Evolutionary conservation across 257 asterid species (phyloP).

Genomic region (Gentiana dahurica): DNA sequence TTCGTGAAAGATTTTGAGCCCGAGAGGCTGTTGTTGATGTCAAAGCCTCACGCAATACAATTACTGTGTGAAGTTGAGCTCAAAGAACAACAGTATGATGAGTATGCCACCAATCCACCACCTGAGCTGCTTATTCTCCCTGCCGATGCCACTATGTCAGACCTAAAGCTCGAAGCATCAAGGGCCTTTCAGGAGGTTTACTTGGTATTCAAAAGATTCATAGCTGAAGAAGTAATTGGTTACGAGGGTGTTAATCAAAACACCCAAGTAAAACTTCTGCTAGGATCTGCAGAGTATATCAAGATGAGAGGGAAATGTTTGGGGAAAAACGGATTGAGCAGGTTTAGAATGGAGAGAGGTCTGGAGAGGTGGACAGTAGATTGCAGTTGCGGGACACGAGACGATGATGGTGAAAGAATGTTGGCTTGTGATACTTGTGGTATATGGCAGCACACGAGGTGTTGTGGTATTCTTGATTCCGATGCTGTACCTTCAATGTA

Average conservation of each 20-base stretch:
- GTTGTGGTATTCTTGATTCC: slow-evolving; percentile 61
- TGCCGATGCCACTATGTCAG: slow-evolving; percentile 66
- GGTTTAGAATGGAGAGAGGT: slow-evolving; percentile 85
- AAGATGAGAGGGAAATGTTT: slow-evolving; percentile 44
- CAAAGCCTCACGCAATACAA: slow-evolving; percentile 38
- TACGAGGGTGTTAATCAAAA: slow-evolving; percentile 67
- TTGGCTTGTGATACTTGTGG: slow-evolving; percentile 85
- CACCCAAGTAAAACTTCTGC: slow-evolving; percentile 65
- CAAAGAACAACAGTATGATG: slow-evolving; percentile 37
- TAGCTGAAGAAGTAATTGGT: slow-evolving; percentile 76
- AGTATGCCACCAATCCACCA: slow-evolving; percentile 47
- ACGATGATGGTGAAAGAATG: slow-evolving; percentile 96
- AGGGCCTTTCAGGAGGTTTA: slow-evolving; percentile 76
- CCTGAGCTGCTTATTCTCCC: slow-evolving; percentile 61
- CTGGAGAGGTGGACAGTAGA: slow-evolving; percentile 85
- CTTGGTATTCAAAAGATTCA: slow-evolving; percentile 67
- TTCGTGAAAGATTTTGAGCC: slow-evolving; percentile 69
- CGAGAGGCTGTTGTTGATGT: slow-evolving; percentile 19
- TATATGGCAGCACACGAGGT: slow-evolving; percentile 94
- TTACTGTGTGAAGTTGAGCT: slow-evolving; percentile 75
- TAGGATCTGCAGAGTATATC: slow-evolving; percentile 54
- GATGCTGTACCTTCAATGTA: slow-evolving; percentile 54
- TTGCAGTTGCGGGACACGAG: slow-evolving; percentile 81
- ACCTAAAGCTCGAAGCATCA: slow-evolving; percentile 76
- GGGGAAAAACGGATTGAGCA: slow-evolving; percentile 48